A percentile compares a stretch with the other conserved stretches of the same genome.
These are phyloP conservation scores for Podila clonocystis DNA, from an alignment of 192 early-diverging fungal species.

Conservation along the genomic window DNA sequence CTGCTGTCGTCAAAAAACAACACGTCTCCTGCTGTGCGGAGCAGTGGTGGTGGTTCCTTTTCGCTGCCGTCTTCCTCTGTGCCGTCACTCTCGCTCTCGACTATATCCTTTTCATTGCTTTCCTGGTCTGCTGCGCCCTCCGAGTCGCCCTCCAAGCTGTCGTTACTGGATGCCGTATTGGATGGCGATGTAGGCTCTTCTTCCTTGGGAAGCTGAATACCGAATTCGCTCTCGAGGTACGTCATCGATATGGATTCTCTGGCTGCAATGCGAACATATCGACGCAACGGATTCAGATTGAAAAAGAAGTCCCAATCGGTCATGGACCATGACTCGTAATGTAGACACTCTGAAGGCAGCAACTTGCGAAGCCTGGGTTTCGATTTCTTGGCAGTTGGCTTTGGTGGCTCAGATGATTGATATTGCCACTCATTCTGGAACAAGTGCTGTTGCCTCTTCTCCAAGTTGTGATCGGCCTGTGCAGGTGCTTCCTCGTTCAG, in stretches of 20 bases:
- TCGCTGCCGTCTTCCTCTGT: conserved; percentile 9
- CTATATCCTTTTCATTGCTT: background rate
- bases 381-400: background rate
- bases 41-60: conserved; percentile 9
- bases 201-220: conserved; percentile 20
- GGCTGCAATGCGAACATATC: conserved; percentile 52
- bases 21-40: conserved; percentile 35
- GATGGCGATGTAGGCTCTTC: background rate
- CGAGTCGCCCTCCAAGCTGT: background rate
- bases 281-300: conserved; percentile 51
- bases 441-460: conserved; percentile 1
- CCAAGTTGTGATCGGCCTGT: background rate
- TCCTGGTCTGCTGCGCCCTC: background rate
- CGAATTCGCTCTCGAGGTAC: conserved; percentile 23
- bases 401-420: background rate
- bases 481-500: background rate
- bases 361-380: conserved; percentile 11
- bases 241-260: conserved; percentile 45
- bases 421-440: conserved; percentile 8
- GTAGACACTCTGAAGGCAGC: conserved; percentile 60
- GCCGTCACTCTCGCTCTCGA: background rate
- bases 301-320: conserved; percentile 67
- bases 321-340: conserved; percentile 62
- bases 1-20: conserved; percentile 51
- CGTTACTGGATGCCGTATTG: background rate